Evolutionary conservation across 306 rosid genomes (phyloP).

Genomic region (Trichosanthes cucumerina): DNA sequence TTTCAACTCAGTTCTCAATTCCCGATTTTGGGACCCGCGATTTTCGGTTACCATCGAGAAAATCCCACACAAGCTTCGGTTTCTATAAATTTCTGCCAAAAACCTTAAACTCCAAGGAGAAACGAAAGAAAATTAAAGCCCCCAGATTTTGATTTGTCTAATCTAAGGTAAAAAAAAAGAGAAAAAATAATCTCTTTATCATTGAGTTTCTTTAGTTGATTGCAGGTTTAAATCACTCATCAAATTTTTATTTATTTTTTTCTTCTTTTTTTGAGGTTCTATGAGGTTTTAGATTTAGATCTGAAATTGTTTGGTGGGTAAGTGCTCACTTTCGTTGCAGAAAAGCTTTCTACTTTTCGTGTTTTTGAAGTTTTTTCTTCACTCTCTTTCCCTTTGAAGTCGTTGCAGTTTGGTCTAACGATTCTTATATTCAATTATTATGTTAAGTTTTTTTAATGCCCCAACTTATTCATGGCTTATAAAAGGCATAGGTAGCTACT

Average conservation of each 20-base stretch:
- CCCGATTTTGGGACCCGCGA: neutral
- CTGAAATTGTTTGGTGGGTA: slow-evolving; percentile 9
- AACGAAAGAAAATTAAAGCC: neutral
- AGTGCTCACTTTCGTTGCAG: slow-evolving; percentile 5
- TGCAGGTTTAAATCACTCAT: neutral
- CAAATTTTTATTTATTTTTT: neutral
- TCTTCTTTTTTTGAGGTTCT: neutral
- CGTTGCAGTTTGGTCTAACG: neutral
- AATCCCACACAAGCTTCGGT: neutral
- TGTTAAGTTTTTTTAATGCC: neutral
- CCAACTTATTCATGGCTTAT: neutral
- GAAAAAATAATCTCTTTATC: neutral
- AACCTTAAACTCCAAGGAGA: neutral
- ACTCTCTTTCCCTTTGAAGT: neutral
- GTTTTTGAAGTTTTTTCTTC: slow-evolving; percentile 10
- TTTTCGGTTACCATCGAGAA: neutral
- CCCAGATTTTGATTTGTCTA: neutral
- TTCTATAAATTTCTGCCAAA: neutral
- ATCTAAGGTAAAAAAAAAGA: neutral
- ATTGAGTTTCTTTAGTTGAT: neutral
- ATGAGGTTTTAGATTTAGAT: slow-evolving; percentile 10
- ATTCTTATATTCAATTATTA: neutral
- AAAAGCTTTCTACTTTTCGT: slow-evolving; percentile 15
- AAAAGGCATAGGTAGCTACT: neutral
- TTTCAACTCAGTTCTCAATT: neutral